phyloP scores from a whole-genome alignment of 2,329 filamentous ascomycete species.

The Phaeosphaeria sp. region DNA sequence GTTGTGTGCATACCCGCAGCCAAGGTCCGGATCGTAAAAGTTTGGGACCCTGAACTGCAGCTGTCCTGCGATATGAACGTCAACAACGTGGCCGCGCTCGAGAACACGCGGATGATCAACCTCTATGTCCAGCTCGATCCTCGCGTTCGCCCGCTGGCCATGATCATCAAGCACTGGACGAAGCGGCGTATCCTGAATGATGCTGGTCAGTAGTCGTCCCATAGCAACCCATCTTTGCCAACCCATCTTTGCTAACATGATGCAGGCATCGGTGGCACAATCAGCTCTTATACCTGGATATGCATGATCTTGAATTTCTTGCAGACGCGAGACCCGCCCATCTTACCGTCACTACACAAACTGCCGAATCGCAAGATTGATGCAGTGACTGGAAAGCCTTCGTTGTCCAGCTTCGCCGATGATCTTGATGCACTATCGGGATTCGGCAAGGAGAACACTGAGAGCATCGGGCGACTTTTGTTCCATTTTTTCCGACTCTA shows the following conservation, averaged over 20 bases:
- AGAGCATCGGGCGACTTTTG: slow-evolving; percentile 82
- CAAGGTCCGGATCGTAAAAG: slow-evolving; percentile 98
- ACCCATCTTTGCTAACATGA: slow-evolving; percentile 16
- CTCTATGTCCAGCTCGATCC: slow-evolving; percentile 95
- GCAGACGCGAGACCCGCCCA: slow-evolving; percentile 82
- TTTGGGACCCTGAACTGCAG: slow-evolving; percentile 92
- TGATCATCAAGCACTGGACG: slow-evolving; percentile 98
- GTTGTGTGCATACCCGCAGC: slow-evolving; percentile 94
- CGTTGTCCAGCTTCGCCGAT: slow-evolving; percentile 81
- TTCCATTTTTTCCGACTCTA: slow-evolving; percentile 97
- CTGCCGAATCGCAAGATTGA: slow-evolving; percentile 67
- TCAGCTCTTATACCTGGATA: slow-evolving; percentile 99
- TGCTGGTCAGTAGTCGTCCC: slow-evolving; percentile 73
- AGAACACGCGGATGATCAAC: slow-evolving; percentile 97
- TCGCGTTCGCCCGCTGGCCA: slow-evolving; percentile 87
- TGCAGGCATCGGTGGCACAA: slow-evolving; percentile 81
- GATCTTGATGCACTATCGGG: slow-evolving; percentile 76
- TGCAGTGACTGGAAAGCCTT: slow-evolving; percentile 65
- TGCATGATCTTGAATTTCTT: slow-evolving; percentile 97
- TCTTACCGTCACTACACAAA: slow-evolving; percentile 86
- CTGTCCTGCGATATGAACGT: slow-evolving; percentile 98
- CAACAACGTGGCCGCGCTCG: slow-evolving; percentile 92
- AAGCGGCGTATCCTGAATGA: slow-evolving; percentile 92
- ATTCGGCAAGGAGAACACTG: slow-evolving; percentile 80
- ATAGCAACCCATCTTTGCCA: too few species aligned